phyloP scores from a whole-genome alignment of 2,329 filamentous ascomycete genomes.

The Fusarium burgessii region DNA sequence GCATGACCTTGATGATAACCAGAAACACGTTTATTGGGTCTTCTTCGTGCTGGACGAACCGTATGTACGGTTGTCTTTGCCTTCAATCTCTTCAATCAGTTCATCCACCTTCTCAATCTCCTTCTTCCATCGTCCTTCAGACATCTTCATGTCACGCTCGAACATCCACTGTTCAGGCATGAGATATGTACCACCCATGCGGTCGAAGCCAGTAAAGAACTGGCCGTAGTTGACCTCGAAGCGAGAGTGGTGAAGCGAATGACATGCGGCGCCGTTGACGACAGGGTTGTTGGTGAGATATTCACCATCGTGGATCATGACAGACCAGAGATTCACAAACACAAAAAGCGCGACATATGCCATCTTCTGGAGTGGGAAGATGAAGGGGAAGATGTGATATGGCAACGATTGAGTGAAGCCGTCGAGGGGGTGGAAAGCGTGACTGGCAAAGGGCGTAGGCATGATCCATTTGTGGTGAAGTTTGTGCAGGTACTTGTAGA shows the following conservation, averaged over 20 bases:
- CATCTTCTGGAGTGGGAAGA: conserved; percentile 93
- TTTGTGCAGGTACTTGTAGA: conserved; percentile 93
- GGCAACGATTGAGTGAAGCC: conserved; percentile 89
- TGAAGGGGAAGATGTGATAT: conserved; percentile 92
- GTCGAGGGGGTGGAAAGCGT: conserved; percentile 95
- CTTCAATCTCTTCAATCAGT: conserved; percentile 78
- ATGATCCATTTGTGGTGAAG: conserved; percentile 99
- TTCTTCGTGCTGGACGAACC: conserved; percentile 59
- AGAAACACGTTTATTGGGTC: conserved; percentile 39
- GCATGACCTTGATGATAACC: neutral
- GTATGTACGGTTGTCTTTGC: conserved; percentile 65
- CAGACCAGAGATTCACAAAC: conserved; percentile 97
- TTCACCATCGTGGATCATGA: conserved; percentile 96
- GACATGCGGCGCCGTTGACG: conserved; percentile 94
- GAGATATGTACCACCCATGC: conserved; percentile 86
- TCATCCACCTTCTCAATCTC: conserved; percentile 71
- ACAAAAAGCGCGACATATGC: conserved; percentile 87
- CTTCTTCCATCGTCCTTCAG: conserved; percentile 79
- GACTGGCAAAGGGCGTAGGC: conserved; percentile 91
- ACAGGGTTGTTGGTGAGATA: conserved; percentile 91
- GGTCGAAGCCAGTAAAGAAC: conserved; percentile 93
- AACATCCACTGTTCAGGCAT: conserved; percentile 89
- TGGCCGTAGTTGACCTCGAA: conserved; percentile 84
- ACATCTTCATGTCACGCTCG: conserved; percentile 87
- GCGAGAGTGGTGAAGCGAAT: conserved; percentile 76